Evolutionary conservation across 2,329 filamentous ascomycete genomes (phyloP).

Genomic region (Fusarium hostae): DNA sequence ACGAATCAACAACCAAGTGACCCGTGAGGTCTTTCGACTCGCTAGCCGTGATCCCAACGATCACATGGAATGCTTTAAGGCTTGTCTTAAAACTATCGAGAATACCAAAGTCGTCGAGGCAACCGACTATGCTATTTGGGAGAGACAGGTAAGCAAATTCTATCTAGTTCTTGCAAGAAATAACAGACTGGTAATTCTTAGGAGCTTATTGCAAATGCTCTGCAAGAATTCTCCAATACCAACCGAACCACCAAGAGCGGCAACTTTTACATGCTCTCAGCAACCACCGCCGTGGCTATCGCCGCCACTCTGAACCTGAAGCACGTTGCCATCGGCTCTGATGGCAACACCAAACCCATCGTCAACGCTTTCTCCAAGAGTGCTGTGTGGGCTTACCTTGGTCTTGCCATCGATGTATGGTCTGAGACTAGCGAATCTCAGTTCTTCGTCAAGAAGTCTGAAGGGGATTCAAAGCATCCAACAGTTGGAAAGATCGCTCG

Average conservation of each 20-base stretch:
- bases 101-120: constrained; percentile 1
- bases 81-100: not conserved
- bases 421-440: not conserved
- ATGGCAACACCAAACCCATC: not conserved
- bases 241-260: not conserved
- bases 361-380: not conserved
- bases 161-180: not conserved
- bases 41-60: not conserved
- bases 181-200: not conserved
- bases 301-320: constrained; percentile 2
- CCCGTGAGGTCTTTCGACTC: constrained; percentile 6
- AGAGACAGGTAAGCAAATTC: not conserved
- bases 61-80: not conserved
- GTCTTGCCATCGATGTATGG: constrained; percentile 1
- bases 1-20: not conserved
- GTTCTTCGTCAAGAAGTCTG: constrained; percentile 3
- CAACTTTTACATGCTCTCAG: not conserved
- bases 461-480: not conserved
- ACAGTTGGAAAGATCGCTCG: not conserved
- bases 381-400: constrained; percentile 2
- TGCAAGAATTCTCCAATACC: not conserved
- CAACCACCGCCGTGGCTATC: constrained; percentile 1
- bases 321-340: not conserved
- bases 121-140: constrained; percentile 2
- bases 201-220: not conserved